These are phyloP conservation scores for Penium margaritaceum DNA, from an alignment of 139 green algal genomes.

Conservation along the genomic window DNA sequence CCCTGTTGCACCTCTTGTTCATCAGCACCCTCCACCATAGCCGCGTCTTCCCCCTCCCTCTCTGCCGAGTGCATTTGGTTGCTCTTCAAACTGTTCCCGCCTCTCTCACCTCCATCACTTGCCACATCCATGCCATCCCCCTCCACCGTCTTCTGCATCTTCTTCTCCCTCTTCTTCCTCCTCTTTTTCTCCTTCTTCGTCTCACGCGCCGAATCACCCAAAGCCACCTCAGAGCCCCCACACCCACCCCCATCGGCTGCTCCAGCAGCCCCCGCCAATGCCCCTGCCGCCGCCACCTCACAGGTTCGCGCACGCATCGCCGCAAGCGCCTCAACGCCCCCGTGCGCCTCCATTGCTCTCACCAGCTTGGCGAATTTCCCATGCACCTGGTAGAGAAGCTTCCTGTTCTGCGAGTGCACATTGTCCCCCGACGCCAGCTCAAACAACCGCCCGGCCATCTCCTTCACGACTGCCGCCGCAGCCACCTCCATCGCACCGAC, in stretches of 20 bases:
- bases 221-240: constrained; percentile 4
- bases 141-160: neutral
- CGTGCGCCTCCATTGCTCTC: neutral
- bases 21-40: neutral
- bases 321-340: neutral
- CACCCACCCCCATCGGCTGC: constrained; percentile 2
- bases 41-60: neutral
- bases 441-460: neutral
- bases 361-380: neutral
- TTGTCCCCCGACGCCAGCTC: neutral
- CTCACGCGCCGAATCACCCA: neutral
- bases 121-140: neutral
- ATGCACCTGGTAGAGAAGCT: constrained; percentile 13
- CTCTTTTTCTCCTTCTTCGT: constrained; percentile 10
- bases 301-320: neutral
- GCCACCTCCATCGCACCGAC: too few relatives aligned
- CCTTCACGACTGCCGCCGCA: neutral
- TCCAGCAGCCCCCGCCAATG: constrained; percentile 9
- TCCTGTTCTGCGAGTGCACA: neutral
- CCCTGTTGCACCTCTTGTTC: neutral
- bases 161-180: constrained; percentile 1
- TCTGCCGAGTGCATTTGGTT: neutral
- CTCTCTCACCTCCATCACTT: neutral
- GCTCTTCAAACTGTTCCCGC: neutral
- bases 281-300: constrained; percentile 18